phyloP scores from a whole-genome alignment of 306 rosid species.

The Lagenaria siceraria region DNA sequence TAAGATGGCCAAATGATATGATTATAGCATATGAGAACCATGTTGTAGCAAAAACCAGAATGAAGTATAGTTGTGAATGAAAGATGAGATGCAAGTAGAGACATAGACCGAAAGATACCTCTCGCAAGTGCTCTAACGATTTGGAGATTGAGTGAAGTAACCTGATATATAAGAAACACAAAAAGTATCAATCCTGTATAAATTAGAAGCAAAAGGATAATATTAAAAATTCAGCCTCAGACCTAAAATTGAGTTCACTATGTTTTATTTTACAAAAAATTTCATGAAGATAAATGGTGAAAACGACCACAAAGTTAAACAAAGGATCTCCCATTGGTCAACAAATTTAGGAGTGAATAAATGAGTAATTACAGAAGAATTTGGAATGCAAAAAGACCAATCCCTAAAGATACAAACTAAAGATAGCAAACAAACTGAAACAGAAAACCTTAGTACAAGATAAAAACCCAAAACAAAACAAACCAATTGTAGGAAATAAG shows the following conservation, averaged over 20 bases:
- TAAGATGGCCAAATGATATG: not conserved
- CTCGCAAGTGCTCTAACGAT: conserved; percentile 87
- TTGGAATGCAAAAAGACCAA: no score
- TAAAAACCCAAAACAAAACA: no score
- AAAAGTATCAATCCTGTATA: not conserved
- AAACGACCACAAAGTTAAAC: not conserved
- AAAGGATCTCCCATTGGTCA: not conserved
- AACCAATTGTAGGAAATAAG: no score
- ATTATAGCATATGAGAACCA: not conserved
- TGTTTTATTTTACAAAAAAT: not conserved
- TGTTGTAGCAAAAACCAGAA: not conserved
- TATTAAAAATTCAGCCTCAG: not conserved
- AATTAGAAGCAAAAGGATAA: not conserved
- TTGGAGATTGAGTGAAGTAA: conserved; percentile 78
- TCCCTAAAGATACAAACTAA: no score
- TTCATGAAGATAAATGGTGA: not conserved
- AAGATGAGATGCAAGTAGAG: not conserved
- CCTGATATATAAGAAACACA: conserved; percentile 42
- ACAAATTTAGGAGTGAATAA: not conserved
- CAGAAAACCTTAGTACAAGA: no score
- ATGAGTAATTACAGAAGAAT: not conserved
- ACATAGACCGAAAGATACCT: conserved; percentile 29
- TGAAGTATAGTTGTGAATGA: not conserved
- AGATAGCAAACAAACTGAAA: no score
- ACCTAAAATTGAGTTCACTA: not conserved